Evolutionary conservation across 768 basidiomycete species (phyloP).

Genomic region (Pseudohyphozyma bogoriensis): DNA sequence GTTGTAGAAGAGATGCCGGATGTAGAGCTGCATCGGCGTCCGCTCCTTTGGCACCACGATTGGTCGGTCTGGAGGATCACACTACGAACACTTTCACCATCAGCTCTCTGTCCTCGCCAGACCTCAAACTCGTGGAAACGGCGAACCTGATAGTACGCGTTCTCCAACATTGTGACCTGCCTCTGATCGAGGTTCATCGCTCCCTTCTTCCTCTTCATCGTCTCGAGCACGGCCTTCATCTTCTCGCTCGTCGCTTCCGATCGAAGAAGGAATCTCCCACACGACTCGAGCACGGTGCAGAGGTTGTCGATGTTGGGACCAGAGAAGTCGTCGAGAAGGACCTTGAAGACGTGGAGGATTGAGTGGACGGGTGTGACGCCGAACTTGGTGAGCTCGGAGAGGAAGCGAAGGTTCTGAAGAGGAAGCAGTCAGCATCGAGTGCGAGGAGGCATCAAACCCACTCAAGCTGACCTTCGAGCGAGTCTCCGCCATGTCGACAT

Average conservation of each 20-base stretch:
- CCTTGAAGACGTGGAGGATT: constrained; percentile 92
- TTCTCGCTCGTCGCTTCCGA: constrained; percentile 77
- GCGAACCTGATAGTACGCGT: constrained; percentile 89
- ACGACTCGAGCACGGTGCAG: constrained; percentile 80
- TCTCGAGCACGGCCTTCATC: constrained; percentile 63
- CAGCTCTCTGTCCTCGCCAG: constrained; percentile 1
- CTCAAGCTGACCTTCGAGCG: constrained; percentile 58
- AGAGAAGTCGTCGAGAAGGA: constrained; percentile 88
- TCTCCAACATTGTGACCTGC: constrained; percentile 80
- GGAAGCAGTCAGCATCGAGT: neutral
- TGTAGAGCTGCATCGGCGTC: constrained; percentile 78
- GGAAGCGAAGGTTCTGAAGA: constrained; percentile 71
- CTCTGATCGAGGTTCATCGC: constrained; percentile 87
- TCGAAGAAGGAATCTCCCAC: constrained; percentile 80
- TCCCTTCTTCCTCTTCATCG: constrained; percentile 83
- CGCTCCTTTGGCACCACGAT: constrained; percentile 78
- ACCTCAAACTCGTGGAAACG: neutral
- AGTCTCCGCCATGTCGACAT: constrained; percentile 75
- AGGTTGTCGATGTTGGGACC: constrained; percentile 89
- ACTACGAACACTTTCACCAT: constrained; percentile 47
- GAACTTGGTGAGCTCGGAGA: constrained; percentile 93
- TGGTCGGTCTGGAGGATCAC: constrained; percentile 89
- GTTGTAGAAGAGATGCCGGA: constrained; percentile 88
- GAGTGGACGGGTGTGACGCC: constrained; percentile 78
- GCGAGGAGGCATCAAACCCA: neutral